Percentiles rank a stretch among this genome's conserved stretches.
Evolutionary conservation across 208 protist species (phyloP).

Genomic region (Porcisia hertigi): DNA sequence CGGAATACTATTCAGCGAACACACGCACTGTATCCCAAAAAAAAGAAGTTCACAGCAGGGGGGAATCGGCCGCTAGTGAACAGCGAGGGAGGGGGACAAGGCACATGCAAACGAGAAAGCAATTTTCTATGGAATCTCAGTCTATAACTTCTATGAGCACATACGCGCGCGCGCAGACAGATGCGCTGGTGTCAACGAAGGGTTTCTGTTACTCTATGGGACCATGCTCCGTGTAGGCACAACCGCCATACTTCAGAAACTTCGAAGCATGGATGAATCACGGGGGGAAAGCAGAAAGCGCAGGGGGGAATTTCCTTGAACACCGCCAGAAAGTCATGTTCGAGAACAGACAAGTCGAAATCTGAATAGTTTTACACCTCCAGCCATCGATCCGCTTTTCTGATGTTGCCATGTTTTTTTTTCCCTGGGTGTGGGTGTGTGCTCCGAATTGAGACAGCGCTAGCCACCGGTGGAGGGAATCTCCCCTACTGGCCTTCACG

Average conservation of each 20-base stretch:
- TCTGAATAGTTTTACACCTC: not conserved
- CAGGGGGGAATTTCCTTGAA: conserved; percentile 9
- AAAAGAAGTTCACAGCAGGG: not conserved
- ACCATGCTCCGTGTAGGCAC: not conserved
- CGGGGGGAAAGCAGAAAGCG: not conserved
- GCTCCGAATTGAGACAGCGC: not conserved
- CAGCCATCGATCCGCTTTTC: not conserved
- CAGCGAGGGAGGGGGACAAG: conserved; percentile 39
- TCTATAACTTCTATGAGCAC: conserved; percentile 8
- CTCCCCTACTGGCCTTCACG: conserved; percentile 42
- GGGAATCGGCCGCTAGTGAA: too few species aligned
- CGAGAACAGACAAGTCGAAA: not conserved
- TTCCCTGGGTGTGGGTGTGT: not conserved
- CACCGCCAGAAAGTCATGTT: not conserved
- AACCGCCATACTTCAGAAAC: not conserved
- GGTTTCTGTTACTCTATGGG: conserved; percentile 1
- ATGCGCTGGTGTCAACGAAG: too few species aligned
- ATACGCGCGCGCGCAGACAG: too few species aligned
- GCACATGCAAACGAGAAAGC: not conserved
- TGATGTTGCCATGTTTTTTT: not conserved
- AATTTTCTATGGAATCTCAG: conserved; percentile 17
- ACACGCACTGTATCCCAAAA: not conserved
- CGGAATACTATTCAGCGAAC: not conserved
- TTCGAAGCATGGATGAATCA: too few species aligned
- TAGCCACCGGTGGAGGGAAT: too few species aligned